Percentiles rank a stretch among this genome's conserved stretches.
Evolutionary conservation across 2,329 filamentous ascomycete species (phyloP).

Genomic region (Polytolypa hystricis): DNA sequence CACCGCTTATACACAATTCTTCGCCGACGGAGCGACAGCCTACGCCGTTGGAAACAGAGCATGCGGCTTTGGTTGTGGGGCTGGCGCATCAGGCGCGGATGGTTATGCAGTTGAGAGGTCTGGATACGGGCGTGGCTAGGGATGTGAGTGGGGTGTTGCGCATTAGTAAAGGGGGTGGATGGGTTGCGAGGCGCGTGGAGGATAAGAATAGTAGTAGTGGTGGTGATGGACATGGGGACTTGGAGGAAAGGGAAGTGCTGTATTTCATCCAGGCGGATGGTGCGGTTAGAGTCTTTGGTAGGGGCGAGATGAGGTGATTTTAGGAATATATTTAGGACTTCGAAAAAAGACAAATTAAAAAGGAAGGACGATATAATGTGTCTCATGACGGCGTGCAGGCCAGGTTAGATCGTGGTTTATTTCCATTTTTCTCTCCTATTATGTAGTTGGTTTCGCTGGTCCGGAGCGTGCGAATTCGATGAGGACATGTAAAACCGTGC

Average conservation of each 20-base stretch:
- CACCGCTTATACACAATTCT: constrained; percentile 51
- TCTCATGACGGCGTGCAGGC: too few species aligned
- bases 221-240: constrained; percentile 15
- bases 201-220: constrained; percentile 17
- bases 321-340: constrained; percentile 1
- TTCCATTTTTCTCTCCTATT: too few species aligned
- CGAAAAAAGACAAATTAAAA: not conserved
- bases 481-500: too few species aligned
- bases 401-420: too few species aligned
- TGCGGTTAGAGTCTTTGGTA: constrained; percentile 70
- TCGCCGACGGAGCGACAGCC: constrained; percentile 31
- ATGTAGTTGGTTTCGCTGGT: too few species aligned
- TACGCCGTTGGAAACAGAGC: constrained; percentile 58
- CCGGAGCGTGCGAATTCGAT: too few species aligned
- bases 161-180: constrained; percentile 50
- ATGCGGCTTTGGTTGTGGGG: constrained; percentile 59
- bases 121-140: constrained; percentile 80
- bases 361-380: not conserved
- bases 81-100: constrained; percentile 65
- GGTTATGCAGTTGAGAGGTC: constrained; percentile 58
- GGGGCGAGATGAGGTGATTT: constrained; percentile 55
- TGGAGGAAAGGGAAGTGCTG: constrained; percentile 58
- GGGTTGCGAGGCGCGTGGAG: constrained; percentile 17
- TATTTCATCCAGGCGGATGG: constrained; percentile 75
- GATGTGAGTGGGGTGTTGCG: constrained; percentile 85